Conservation (phyloP, 2,329 filamentous ascomycete species). For the Apiospora koreana region DNA sequence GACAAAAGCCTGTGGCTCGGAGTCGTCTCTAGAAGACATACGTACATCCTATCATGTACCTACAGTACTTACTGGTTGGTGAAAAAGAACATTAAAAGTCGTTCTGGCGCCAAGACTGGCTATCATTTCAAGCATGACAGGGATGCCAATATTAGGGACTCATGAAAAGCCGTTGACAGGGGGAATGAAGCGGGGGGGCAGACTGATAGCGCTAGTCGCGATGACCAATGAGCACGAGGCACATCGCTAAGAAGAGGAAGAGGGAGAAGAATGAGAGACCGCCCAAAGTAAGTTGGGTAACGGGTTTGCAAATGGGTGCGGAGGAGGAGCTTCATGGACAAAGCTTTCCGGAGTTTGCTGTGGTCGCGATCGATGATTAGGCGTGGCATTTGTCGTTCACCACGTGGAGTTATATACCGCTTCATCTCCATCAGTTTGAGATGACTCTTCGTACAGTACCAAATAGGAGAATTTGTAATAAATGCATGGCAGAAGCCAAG, state of each 20-base stretch:
- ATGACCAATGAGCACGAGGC: neutral
- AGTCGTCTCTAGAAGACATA: neutral
- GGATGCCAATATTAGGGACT: constrained; percentile 11
- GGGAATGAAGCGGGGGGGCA: constrained; percentile 3
- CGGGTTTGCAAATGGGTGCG: neutral
- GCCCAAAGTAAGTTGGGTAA: neutral
- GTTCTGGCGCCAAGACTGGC: neutral
- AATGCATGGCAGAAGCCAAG: neutral
- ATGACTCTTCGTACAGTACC: neutral
- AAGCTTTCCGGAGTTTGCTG: neutral
- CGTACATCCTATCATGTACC: neutral
- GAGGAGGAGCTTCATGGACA: neutral
- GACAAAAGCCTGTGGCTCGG: neutral
- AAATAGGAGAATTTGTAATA: neutral
- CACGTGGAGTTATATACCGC: neutral
- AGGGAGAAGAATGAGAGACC: neutral
- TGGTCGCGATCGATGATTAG: neutral
- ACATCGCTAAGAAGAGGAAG: constrained; percentile 7
- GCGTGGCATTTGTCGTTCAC: neutral
- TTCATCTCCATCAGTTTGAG: neutral
- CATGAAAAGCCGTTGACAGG: constrained; percentile 10
- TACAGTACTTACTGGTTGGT: neutral
- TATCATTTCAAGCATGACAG: constrained; percentile 8
- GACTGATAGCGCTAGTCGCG: neutral
- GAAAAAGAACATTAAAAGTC: neutral